A percentile compares a stretch with the other conserved stretches of the same genome.
Evolutionary conservation across 2,329 filamentous ascomycete genomes (phyloP).

Genomic region (Aspergillus floridensis): DNA sequence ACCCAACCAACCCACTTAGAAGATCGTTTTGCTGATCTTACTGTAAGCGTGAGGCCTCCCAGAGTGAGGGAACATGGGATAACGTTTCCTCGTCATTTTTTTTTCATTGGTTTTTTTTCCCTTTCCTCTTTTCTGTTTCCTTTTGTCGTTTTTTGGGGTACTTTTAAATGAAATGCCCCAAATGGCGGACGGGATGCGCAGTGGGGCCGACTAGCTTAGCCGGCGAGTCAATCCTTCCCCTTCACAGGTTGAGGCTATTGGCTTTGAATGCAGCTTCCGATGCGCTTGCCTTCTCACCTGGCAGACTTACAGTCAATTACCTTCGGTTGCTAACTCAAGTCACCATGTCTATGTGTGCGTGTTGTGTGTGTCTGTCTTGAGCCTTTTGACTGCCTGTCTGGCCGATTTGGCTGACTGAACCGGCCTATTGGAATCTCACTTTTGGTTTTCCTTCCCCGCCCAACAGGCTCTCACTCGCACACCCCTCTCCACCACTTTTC

Average conservation of each 20-base stretch:
- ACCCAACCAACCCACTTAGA: not conserved
- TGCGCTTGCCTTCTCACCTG: not conserved
- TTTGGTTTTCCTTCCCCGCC: constrained; percentile 8
- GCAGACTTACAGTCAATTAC: constrained; percentile 12
- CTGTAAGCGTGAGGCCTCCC: constrained; percentile 7
- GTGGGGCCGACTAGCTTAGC: constrained; percentile 24
- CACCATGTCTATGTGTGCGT: constrained; percentile 2
- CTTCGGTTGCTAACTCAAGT: constrained; percentile 11
- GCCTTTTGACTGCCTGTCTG: not conserved
- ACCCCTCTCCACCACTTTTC: constrained; percentile 11
- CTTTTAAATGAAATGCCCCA: constrained; percentile 14
- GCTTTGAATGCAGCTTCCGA: constrained; percentile 12
- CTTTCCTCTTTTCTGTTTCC: constrained; percentile 3
- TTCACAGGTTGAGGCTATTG: constrained; percentile 17
- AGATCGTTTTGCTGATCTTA: constrained; percentile 12
- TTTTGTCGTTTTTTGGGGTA: constrained; percentile 11
- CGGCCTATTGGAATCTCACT: not conserved
- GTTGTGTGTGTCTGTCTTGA: not conserved
- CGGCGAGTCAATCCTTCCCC: constrained; percentile 23
- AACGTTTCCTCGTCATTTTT: not conserved
- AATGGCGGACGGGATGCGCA: constrained; percentile 24
- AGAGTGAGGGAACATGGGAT: constrained; percentile 4
- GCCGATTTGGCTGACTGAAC: not conserved
- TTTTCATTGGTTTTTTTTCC: constrained; percentile 1
- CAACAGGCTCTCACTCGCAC: not conserved